Base-by-base conservation (phyloP, 768 basidiomycete genomes). In the Russula ochroleuca region DNA sequence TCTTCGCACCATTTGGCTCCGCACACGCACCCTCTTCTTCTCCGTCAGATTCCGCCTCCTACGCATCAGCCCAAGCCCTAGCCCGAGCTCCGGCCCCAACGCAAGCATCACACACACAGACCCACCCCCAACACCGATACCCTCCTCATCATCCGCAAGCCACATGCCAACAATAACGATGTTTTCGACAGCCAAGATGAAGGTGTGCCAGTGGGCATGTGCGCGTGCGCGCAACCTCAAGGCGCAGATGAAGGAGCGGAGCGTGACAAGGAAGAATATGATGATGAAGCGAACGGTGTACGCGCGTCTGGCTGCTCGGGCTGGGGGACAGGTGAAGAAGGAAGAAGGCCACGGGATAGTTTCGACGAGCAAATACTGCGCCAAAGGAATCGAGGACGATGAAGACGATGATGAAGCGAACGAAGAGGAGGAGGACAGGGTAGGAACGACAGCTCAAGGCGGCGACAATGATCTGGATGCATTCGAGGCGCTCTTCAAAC, bases 1-100 rank as follows among this genome's bases (percentile, higher is more conserved):
- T 54, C 19, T 64, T 48, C 63, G 63, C 52, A 37, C 59, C 31
- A n/a, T 64, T n/a, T 64, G 63, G 63, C 53, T 28, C 21, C 31
- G 48, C 14, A 23, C 63, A 40, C 63, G 59, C n/a, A 41, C 31
- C 38, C 53, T 64, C 63, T 60, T 64, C 48, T n/a, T 60, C 53
- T 56, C 58, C 47, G 37, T 55, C 53, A 25, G 23, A 43, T 25
- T 49, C 31, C 59, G 49, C 35, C 15, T 40, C 0, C 21, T 64
- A 6, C 37, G 38, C 25, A 40, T 21, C 47, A 49, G 37, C 45
- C 15, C n/a, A n/a, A n/a, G n/a, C n/a, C n/a, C n/a, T n/a, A n/a
- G n/a, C n/a, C n/a, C n/a, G n/a, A n/a, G n/a, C n/a, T n/a, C 15
- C 15, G 41, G 56, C 56, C n/a, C 33, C 3, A 14, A 15, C 41